Evolutionary conservation across 306 rosid genomes (phyloP).

Genomic region (Casuarina cunninghamiana): DNA sequence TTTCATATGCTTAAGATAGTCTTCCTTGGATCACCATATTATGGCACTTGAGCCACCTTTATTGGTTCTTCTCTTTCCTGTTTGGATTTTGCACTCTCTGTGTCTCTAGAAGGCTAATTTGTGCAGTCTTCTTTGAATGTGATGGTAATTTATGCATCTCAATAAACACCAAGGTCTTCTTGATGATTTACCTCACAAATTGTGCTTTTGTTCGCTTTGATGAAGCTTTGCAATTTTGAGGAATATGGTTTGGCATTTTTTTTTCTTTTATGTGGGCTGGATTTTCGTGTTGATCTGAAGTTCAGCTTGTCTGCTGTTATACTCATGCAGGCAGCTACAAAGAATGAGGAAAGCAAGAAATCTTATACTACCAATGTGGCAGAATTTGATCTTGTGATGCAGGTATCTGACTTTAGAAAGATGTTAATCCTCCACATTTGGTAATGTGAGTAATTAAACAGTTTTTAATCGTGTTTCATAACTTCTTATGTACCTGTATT

Average conservation of each 20-base stretch:
- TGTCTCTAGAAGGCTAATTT: neutral
- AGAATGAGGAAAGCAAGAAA: conserved; percentile 54
- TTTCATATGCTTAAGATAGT: neutral
- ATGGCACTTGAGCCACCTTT: neutral
- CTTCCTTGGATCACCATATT: neutral
- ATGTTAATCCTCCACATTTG: conserved; percentile 20
- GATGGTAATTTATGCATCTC: neutral
- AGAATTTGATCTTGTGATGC: conserved; percentile 94
- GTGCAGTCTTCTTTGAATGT: neutral
- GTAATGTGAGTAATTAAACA: neutral
- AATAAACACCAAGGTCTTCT: neutral
- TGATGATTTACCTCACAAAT: neutral
- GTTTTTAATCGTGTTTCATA: conserved; percentile 15
- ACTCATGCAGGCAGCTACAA: conserved; percentile 55
- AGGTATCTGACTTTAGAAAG: conserved; percentile 49
- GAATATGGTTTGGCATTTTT: neutral
- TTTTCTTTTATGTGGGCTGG: neutral
- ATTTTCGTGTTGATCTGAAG: neutral
- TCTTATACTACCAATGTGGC: conserved; percentile 67
- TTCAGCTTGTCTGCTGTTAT: conserved; percentile 28
- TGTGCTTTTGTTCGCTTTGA: neutral
- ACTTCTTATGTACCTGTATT: conserved; percentile 22
- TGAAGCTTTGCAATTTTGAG: neutral
- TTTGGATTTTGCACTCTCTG: neutral
- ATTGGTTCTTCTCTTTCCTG: neutral